Evolutionary conservation across 2,329 filamentous ascomycete genomes (phyloP).

Genomic region (Phyllosticta capitalensis): DNA sequence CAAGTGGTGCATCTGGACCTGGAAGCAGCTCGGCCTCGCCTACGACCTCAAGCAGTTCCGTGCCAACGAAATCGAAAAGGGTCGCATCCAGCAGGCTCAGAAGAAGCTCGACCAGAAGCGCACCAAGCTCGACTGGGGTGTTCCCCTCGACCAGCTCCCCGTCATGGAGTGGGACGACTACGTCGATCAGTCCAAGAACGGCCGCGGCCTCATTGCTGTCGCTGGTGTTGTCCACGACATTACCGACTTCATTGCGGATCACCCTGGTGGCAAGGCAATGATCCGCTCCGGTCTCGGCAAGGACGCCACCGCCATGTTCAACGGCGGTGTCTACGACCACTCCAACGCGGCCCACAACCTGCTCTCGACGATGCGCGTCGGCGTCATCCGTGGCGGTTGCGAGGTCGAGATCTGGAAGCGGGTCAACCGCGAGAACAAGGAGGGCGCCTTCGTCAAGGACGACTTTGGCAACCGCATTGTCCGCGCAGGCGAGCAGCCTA

Average conservation of each 20-base stretch:
- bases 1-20: constrained; percentile 36
- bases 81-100: constrained; percentile 34
- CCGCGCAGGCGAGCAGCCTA: constrained; percentile 76
- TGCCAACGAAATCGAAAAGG: constrained; percentile 36
- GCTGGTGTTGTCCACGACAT: constrained; percentile 35
- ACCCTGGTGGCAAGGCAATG: constrained; percentile 34
- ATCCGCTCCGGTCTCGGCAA: constrained; percentile 34
- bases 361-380: constrained; percentile 34
- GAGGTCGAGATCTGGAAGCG: constrained; percentile 38
- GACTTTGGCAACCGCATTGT: constrained; percentile 72
- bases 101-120: constrained; percentile 38
- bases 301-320: constrained; percentile 36
- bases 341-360: constrained; percentile 35
- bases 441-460: constrained; percentile 70
- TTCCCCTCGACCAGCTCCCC: constrained; percentile 34
- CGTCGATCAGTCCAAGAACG: constrained; percentile 33
- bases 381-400: constrained; percentile 34
- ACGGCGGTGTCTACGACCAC: constrained; percentile 35
- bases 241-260: constrained; percentile 34
- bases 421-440: constrained; percentile 48
- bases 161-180: constrained; percentile 37
- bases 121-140: constrained; percentile 33
- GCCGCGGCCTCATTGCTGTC: constrained; percentile 31
- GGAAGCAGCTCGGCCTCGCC: constrained; percentile 35
- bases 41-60: constrained; percentile 37